These are phyloP conservation scores for Dothidotthia symphoricarpi DNA, from an alignment of 2,329 filamentous ascomycete genomes.

Conservation along the genomic window DNA sequence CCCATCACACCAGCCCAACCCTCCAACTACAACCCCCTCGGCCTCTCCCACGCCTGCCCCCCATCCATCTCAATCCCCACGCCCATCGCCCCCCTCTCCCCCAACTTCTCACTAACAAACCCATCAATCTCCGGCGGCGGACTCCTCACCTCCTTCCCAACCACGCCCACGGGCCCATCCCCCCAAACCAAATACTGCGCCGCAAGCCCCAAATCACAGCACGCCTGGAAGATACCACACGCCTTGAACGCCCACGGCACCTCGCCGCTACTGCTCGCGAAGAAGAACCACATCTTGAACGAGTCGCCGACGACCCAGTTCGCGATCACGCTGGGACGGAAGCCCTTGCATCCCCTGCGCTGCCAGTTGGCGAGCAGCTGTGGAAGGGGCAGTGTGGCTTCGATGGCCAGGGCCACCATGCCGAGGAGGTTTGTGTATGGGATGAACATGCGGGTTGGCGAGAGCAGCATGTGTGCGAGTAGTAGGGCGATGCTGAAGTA, in stretches of 20 bases:
- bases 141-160: slow-evolving; percentile 24
- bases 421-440: slow-evolving; percentile 68
- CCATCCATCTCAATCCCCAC: slow-evolving; percentile 21
- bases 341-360: slow-evolving; percentile 70
- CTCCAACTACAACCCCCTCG: too few species aligned
- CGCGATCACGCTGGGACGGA: slow-evolving; percentile 70
- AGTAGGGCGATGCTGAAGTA: slow-evolving; percentile 64
- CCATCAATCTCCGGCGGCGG: slow-evolving; percentile 18
- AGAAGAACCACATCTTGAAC: slow-evolving; percentile 78
- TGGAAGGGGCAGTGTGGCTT: slow-evolving; percentile 77
- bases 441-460: slow-evolving; percentile 58
- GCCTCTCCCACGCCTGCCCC: slow-evolving; percentile 23
- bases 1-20: too few species aligned
- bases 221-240: slow-evolving; percentile 77
- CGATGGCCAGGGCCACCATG: slow-evolving; percentile 72
- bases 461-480: slow-evolving; percentile 65
- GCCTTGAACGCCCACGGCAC: slow-evolving; percentile 80
- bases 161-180: slow-evolving; percentile 23
- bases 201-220: slow-evolving; percentile 71
- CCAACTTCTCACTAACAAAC: slow-evolving; percentile 15
- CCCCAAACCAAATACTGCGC: slow-evolving; percentile 60
- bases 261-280: slow-evolving; percentile 65
- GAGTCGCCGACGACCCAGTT: slow-evolving; percentile 78
- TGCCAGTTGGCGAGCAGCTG: slow-evolving; percentile 72
- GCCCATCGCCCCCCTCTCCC: slow-evolving; percentile 4